Conservation (phyloP, 108 stramenopile genomes). For the Epithemia pelagica region DNA sequence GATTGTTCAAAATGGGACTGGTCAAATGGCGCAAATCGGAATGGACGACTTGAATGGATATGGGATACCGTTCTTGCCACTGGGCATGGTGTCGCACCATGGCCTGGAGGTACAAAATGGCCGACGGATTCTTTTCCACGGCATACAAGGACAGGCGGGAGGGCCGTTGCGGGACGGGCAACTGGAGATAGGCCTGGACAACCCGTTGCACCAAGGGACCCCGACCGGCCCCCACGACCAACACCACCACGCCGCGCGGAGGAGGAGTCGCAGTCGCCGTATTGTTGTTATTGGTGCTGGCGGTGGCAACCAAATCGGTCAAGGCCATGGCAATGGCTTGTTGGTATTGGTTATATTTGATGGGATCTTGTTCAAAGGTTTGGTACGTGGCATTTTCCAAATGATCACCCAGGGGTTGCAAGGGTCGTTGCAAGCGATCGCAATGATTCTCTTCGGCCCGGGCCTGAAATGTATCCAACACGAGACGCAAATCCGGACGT, state of each 20-base stretch:
- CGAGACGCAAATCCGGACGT: slow-evolving; percentile 20
- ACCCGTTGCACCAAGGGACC: slow-evolving; percentile 91
- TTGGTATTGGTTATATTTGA: slow-evolving; percentile 92
- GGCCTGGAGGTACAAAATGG: slow-evolving; percentile 87
- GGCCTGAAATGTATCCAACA: slow-evolving; percentile 67
- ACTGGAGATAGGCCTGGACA: slow-evolving; percentile 42
- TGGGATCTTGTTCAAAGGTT: slow-evolving; percentile 95
- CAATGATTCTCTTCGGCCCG: slow-evolving; percentile 67
- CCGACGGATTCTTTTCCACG: slow-evolving; percentile 96
- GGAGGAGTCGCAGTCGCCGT: slow-evolving; percentile 11
- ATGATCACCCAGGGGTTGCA: slow-evolving; percentile 96
- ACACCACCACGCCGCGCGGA: slow-evolving; percentile 57
- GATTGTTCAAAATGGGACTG: slow-evolving; percentile 19
- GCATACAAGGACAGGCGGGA: slow-evolving; percentile 53
- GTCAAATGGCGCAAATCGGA: slow-evolving; percentile 85
- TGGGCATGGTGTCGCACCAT: slow-evolving; percentile 41
- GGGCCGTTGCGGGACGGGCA: slow-evolving; percentile 19
- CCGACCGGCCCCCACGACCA: slow-evolving; percentile 96
- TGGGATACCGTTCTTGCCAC: slow-evolving; percentile 48
- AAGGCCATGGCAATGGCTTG: slow-evolving; percentile 42
- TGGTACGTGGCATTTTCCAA: slow-evolving; percentile 97
- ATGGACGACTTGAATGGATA: slow-evolving; percentile 75
- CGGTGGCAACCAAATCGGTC: neutral
- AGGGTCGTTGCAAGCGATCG: slow-evolving; percentile 92
- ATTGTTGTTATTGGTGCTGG: slow-evolving; percentile 3